phyloP scores from a whole-genome alignment of 2,329 filamentous ascomycete genomes.

The Intubia oerlemansii region DNA sequence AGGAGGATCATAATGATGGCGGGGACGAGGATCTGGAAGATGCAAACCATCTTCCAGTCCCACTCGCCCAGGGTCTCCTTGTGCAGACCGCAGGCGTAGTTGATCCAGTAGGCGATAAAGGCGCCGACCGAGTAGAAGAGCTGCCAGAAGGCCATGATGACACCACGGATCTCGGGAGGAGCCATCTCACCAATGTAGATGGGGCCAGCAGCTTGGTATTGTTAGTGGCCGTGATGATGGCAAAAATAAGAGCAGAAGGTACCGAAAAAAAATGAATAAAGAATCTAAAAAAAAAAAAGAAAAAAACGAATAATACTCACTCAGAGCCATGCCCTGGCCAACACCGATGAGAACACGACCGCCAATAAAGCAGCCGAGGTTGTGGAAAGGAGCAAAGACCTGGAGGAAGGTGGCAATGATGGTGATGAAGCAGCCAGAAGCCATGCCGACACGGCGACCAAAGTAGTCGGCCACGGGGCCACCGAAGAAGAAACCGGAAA shows the following conservation, averaged over 20 bases:
- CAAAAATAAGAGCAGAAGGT: too few relatives aligned
- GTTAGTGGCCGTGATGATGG: too few relatives aligned
- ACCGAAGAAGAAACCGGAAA: slow-evolving; percentile 47
- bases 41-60: slow-evolving; percentile 54
- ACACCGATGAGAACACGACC: slow-evolving; percentile 49
- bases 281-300: too few relatives aligned
- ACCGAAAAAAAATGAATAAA: too few relatives aligned
- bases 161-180: slow-evolving; percentile 40
- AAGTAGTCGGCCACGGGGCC: slow-evolving; percentile 39
- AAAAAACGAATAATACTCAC: too few relatives aligned
- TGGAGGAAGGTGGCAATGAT: slow-evolving; percentile 50
- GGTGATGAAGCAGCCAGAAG: slow-evolving; percentile 37
- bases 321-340: slow-evolving; percentile 41
- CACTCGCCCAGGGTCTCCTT: slow-evolving; percentile 37
- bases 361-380: slow-evolving; percentile 44
- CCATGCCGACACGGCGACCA: slow-evolving; percentile 45
- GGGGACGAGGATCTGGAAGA: slow-evolving; percentile 52
- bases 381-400: slow-evolving; percentile 36
- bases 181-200: slow-evolving; percentile 52
- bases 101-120: slow-evolving; percentile 45
- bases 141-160: slow-evolving; percentile 51
- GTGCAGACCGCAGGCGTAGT: slow-evolving; percentile 38
- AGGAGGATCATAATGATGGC: slow-evolving; percentile 37
- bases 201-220: slow-evolving; percentile 33
- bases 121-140: slow-evolving; percentile 44